phyloP scores from a whole-genome alignment of 345 rosid species.

The Heritiera littoralis region DNA sequence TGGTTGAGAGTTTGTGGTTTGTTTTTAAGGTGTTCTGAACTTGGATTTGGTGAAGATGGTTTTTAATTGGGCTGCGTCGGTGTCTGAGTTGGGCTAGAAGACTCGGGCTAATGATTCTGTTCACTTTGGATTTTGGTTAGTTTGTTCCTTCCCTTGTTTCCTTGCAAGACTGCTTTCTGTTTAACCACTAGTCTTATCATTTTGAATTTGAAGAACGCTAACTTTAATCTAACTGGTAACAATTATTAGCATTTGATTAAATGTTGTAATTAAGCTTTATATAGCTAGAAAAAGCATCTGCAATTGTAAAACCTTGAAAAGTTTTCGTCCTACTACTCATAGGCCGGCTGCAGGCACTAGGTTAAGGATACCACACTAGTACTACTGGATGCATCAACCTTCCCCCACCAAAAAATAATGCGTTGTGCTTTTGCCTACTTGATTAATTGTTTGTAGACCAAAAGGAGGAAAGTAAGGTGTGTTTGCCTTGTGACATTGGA shows the following conservation, averaged over 20 bases:
- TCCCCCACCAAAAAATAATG: neutral
- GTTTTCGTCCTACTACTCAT: neutral
- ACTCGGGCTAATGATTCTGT: constrained; percentile 22
- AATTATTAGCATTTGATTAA: neutral
- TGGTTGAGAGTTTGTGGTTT: neutral
- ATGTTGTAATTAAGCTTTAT: neutral
- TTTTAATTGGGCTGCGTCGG: constrained; percentile 25
- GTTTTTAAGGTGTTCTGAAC: neutral
- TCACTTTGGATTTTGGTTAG: constrained; percentile 30
- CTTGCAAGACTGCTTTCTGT: neutral
- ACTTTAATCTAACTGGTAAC: neutral
- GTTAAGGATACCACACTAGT: neutral
- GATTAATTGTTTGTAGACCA: neutral
- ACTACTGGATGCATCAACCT: neutral
- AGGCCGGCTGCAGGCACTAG: neutral
- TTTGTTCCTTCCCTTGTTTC: neutral
- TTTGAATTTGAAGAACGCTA: neutral
- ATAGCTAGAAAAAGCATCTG: neutral
- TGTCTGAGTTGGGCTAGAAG: constrained; percentile 30
- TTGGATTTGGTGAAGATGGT: neutral
- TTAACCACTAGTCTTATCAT: neutral
- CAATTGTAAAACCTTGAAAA: neutral
- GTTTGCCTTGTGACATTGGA: neutral
- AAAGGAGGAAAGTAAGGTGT: neutral
- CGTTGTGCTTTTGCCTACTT: neutral